A percentile compares a stretch with the other conserved stretches of the same genome.
phyloP scores from a whole-genome alignment of 768 basidiomycete species.

The Tulasnella sp. region DNA sequence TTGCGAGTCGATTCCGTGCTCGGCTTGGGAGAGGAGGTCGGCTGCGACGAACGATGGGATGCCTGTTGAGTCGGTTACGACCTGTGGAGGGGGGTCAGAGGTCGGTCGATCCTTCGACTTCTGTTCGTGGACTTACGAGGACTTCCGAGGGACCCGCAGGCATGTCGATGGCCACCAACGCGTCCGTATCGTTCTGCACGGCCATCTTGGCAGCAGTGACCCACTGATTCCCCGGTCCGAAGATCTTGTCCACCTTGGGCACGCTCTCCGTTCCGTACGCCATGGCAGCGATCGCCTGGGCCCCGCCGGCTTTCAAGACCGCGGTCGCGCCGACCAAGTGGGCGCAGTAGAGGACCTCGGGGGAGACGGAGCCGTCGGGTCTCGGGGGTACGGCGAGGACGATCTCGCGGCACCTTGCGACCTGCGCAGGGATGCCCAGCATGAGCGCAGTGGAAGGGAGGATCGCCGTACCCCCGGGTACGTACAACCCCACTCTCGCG shows the following conservation, averaged over 20 bases:
- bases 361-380: conserved; percentile 82
- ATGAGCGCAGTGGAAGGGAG: conserved; percentile 95
- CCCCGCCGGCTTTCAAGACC: conserved; percentile 90
- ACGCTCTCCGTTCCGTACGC: conserved; percentile 94
- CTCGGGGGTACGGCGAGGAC: conserved; percentile 95
- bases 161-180: conserved; percentile 96
- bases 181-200: conserved; percentile 96
- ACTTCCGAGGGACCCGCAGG: conserved; percentile 98
- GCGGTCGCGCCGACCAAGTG: conserved; percentile 80
- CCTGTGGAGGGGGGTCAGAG: conserved; percentile 36
- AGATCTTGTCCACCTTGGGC: conserved; percentile 98
- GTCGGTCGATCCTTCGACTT: conserved; percentile 17
- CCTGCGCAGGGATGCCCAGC: conserved; percentile 96
- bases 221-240: conserved; percentile 99
- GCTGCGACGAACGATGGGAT: conserved; percentile 89
- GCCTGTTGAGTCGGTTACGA: conserved; percentile 82
- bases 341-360: conserved; percentile 97
- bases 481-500: conserved; percentile 88
- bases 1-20: conserved; percentile 97
- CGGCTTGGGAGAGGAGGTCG: conserved; percentile 93
- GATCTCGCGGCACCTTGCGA: conserved; percentile 85
- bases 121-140: conserved; percentile 46
- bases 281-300: conserved; percentile 90
- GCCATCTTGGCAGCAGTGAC: conserved; percentile 99
- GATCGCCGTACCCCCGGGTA: conserved; percentile 94